Evolutionary conservation across 495 filamentous ascomycete species (phyloP), one percentile per base, ranked within the genome.

Genomic region (Podospora didyma): DNA sequence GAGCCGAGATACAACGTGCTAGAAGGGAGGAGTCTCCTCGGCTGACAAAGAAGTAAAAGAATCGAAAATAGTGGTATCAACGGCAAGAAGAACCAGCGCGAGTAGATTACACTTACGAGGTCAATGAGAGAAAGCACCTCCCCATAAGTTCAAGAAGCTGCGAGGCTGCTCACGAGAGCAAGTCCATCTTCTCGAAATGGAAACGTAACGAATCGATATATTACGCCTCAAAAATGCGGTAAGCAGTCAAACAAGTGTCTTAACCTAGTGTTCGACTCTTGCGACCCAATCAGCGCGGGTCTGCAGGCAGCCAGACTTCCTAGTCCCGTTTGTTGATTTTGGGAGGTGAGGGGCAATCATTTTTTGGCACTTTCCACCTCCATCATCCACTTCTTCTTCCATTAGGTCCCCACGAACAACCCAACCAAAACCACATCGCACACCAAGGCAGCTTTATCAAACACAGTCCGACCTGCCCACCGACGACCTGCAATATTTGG

Each of bases 281-380:
- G 24, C 31, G 35, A 16, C 53, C 46, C 53, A 26, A 49, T 35
- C 35, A 9, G n/a, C n/a, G n/a, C n/a, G n/a, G n/a, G n/a, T n/a
- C n/a, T n/a, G n/a, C n/a, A 17, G 44, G n/a, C 35, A 23, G 51
- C 51, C 50, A 55, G 54, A 37, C 51, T 44, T n/a, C 47, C 42
- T 49, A n/a, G 52, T 28, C 28, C 46, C 52, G 14, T 45, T 54
- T 46, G 48, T 51, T 56, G 53, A 56, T 53, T 46, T 44, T 22
- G 26, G 41, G n/a, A 52, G 56, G 53, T 61, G 58, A 61, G 58
- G 58, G 58, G 58, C 58, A 61, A 34, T 56, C 46, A 48, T 41
- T 17, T 49, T 52, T 44, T 34, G 39, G 39, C 39, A n/a, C 39
- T 17, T 42, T 42, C 39, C 39, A 42, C 24, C 39, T 51, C 49